Percentiles rank a stretch among this genome's conserved stretches.
Conservation (phyloP, 2,329 filamentous ascomycete species). For the Aureobasidium sp. region DNA sequence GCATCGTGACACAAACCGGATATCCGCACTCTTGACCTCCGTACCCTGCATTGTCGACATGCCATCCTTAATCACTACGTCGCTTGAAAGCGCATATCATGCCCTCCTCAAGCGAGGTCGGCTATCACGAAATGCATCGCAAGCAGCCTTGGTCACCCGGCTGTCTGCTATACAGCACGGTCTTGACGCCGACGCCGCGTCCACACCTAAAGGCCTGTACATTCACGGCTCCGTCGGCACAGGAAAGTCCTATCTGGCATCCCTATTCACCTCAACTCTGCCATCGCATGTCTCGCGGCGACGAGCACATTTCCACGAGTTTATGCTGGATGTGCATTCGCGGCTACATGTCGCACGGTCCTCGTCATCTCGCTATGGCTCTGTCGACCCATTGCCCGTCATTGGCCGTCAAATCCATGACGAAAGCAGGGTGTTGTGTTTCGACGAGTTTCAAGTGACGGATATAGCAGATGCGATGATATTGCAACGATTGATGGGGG, state of each 20-base stretch:
- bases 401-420: conserved; percentile 65
- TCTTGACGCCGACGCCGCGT: conserved; percentile 15
- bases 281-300: conserved; percentile 38
- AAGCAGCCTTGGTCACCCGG: conserved; percentile 19
- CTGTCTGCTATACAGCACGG: conserved; percentile 22
- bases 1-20: background rate
- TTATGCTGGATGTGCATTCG: conserved; percentile 68
- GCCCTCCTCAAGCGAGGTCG: background rate
- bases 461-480: conserved; percentile 71
- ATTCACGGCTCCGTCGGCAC: conserved; percentile 73
- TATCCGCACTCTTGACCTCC: background rate
- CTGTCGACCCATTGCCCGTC: conserved; percentile 49
- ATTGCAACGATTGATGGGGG: conserved; percentile 63
- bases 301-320: conserved; percentile 74
- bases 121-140: background rate
- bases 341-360: conserved; percentile 30
- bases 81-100: background rate
- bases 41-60: background rate
- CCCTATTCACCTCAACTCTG: conserved; percentile 64
- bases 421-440: conserved; percentile 64
- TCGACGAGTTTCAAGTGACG: conserved; percentile 78
- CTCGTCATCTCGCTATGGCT: conserved; percentile 47
- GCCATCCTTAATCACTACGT: background rate
- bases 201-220: conserved; percentile 57
- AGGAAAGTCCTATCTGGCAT: conserved; percentile 70